Evolutionary conservation across 805 yeast genomes (phyloP), one percentile per base, ranked within the genome.

Genomic region (Candida coleopterorum): DNA sequence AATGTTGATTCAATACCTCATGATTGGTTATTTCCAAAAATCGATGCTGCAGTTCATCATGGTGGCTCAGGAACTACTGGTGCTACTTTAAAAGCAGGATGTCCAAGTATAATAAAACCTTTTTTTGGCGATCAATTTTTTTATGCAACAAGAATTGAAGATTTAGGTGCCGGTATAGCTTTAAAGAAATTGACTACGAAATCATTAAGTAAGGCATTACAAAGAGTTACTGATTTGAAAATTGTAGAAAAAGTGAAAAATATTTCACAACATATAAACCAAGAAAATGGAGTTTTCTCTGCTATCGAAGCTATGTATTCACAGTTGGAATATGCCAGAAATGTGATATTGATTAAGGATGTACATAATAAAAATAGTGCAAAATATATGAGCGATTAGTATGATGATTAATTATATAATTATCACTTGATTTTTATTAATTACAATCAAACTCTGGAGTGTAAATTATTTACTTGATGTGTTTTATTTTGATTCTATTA

Each of bases 31-130:
- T 90, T 90, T 59, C 83, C 90, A 0, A 78, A 76, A 42, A 67
- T 90, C 29, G 96, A 90, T 60, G 96, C 90, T 0, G 95, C 95
- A 0, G 96, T 90, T 4, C 97, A 90, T 55, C 97, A 90, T 55
- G 97, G 97, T 26, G 97, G 97, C 0, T 82, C 95, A 0, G 97
- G 97, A 2, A 86, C 97, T 0, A 90, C 97, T 0, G 97, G 97
- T 6, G 96, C 96, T 0, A 74, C 94, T 2, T 56, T 90, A 37
- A 68, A 89, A 43, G 82, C 85, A 10, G 97, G 97, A 0, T 57
- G 84, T 22, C 97, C 97, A 1, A 87, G 95, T 0, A 73, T 90
- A 23, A 78, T 90, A 48, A 90, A 89, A 56, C 97, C 97, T 2
- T 90, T 90, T 52, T 90, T 90, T 56, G 97, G 96, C 0, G 97